These are phyloP conservation scores for Lepidopterella palustris DNA, from an alignment of 495 filamentous ascomycete species.

Conservation along the genomic window DNA sequence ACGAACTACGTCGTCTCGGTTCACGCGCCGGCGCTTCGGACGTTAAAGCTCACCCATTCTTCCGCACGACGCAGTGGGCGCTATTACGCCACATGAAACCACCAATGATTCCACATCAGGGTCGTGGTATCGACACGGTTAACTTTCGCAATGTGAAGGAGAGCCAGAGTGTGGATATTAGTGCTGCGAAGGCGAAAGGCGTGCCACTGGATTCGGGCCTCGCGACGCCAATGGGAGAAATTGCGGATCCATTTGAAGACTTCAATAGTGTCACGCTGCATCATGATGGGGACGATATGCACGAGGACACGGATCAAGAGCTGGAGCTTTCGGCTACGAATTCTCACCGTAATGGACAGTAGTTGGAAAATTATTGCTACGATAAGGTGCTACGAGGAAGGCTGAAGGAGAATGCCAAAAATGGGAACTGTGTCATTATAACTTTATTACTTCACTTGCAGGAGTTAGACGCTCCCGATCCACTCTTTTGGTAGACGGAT, in stretches of 20 bases:
- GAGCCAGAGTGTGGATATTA: conserved; percentile 89
- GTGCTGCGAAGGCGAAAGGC: conserved; percentile 54
- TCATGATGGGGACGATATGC: conserved; percentile 78
- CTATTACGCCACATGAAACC: conserved; percentile 96
- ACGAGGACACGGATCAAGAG: background rate
- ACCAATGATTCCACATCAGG: conserved; percentile 93
- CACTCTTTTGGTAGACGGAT: background rate
- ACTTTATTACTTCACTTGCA: background rate
- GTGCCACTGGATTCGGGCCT: conserved; percentile 80
- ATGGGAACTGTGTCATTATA: background rate
- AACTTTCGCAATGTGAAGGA: conserved; percentile 99
- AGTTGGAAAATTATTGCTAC: background rate
- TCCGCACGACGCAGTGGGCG: conserved; percentile 92
- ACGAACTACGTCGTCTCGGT: conserved; percentile 89
- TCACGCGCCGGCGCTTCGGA: conserved; percentile 93
- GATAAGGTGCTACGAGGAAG: background rate
- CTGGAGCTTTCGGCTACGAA: background rate
- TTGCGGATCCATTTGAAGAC: conserved; percentile 93
- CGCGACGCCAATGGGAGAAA: conserved; percentile 75
- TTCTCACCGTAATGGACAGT: background rate
- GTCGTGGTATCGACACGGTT: conserved; percentile 82
- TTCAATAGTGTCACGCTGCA: conserved; percentile 98
- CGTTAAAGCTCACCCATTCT: conserved; percentile 95
- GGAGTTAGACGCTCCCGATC: background rate
- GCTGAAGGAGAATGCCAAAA: background rate